phyloP scores from a whole-genome alignment of 768 basidiomycete genomes.

The Tricholoma saponaceum region DNA sequence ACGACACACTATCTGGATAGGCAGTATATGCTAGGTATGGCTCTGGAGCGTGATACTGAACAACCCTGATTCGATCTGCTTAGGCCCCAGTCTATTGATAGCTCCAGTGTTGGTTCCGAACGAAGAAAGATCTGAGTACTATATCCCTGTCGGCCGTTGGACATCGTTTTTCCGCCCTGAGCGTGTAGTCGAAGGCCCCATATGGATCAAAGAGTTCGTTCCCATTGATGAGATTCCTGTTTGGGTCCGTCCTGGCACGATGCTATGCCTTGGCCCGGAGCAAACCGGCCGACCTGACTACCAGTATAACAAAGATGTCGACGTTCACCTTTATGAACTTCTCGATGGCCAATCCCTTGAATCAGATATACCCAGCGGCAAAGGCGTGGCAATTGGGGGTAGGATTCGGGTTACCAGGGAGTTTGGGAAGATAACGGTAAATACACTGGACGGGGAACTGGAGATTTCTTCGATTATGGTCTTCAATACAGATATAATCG shows the following conservation, averaged over 20 bases:
- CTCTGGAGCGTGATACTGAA: neutral
- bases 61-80: conserved; percentile 1
- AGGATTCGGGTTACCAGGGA: conserved; percentile 31
- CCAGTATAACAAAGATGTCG: conserved; percentile 43
- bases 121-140: conserved; percentile 54
- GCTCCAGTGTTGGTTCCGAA: conserved; percentile 57
- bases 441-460: conserved; percentile 13
- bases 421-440: conserved; percentile 27
- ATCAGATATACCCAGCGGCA: conserved; percentile 40
- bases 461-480: conserved; percentile 15
- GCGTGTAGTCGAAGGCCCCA: conserved; percentile 52
- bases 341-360: conserved; percentile 35
- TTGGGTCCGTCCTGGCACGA: conserved; percentile 56
- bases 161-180: conserved; percentile 54
- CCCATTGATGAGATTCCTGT: conserved; percentile 62
- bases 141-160: conserved; percentile 58
- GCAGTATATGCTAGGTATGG: conserved; percentile 48
- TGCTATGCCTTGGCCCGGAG: conserved; percentile 55
- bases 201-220: conserved; percentile 61
- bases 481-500: conserved; percentile 8
- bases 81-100: conserved; percentile 56
- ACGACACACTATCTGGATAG: conserved; percentile 57
- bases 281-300: conserved; percentile 56
- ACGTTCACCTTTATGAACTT: conserved; percentile 51
- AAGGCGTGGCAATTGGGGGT: conserved; percentile 37